A percentile compares a stretch with the other conserved stretches of the same genome.
phyloP scores from a whole-genome alignment of 1,284 basidiomycete species.

The Heimioporus punctisporus region DNA sequence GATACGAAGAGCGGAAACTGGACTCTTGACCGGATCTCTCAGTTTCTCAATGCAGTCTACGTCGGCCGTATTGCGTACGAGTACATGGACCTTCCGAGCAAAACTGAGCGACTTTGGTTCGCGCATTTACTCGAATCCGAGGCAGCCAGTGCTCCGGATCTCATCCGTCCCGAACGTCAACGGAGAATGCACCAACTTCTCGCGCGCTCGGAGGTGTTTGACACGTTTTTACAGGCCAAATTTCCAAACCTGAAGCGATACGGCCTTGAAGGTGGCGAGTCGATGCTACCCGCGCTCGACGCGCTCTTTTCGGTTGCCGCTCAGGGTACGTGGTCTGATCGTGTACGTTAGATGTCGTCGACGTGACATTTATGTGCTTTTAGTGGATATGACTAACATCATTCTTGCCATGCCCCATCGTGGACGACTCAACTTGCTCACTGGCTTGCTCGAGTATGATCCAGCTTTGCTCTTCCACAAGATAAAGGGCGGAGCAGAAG shows the following conservation, averaged over 20 bases:
- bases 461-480: slow-evolving; percentile 80
- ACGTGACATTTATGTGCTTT: slow-evolving; percentile 2
- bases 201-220: slow-evolving; percentile 78
- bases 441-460: slow-evolving; percentile 70
- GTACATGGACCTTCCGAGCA: slow-evolving; percentile 86
- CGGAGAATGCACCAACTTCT: slow-evolving; percentile 72
- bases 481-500: slow-evolving; percentile 78
- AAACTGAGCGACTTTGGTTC: slow-evolving; percentile 85
- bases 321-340: slow-evolving; percentile 43
- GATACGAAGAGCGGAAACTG: slow-evolving; percentile 51
- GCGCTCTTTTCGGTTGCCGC: slow-evolving; percentile 72
- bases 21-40: slow-evolving; percentile 70
- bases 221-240: slow-evolving; percentile 80
- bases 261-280: slow-evolving; percentile 88
- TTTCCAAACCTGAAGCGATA: slow-evolving; percentile 87
- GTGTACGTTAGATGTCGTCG: background rate
- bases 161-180: slow-evolving; percentile 27
- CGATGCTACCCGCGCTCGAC: slow-evolving; percentile 87
- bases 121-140: slow-evolving; percentile 79
- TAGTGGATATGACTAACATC: slow-evolving; percentile 72
- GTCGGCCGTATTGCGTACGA: slow-evolving; percentile 87
- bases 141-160: slow-evolving; percentile 22
- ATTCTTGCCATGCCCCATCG: slow-evolving; percentile 86
- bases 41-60: slow-evolving; percentile 74
- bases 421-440: slow-evolving; percentile 88